A percentile compares a stretch with the other conserved stretches of the same genome.
Conservation (phyloP, 805 yeast species). For the Wickerhamomyces hampshirensis region DNA sequence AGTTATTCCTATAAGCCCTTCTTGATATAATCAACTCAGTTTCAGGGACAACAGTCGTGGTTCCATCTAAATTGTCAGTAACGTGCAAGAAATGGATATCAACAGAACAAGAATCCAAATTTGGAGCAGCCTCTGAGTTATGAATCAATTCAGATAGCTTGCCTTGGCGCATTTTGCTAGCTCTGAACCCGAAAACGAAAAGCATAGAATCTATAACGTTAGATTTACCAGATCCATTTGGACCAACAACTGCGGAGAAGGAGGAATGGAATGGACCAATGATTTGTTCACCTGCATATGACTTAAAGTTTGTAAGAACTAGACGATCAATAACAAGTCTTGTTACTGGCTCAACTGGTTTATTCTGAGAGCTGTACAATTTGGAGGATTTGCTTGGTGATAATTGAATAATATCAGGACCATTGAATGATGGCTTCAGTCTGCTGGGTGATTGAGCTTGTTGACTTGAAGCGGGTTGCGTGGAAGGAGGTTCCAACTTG, state of each 20-base stretch:
- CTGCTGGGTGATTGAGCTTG: slow-evolving; percentile 32
- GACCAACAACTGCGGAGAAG: slow-evolving; percentile 97
- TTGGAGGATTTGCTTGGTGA: slow-evolving; percentile 35
- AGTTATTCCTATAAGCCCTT: slow-evolving; percentile 69
- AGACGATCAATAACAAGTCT: slow-evolving; percentile 74
- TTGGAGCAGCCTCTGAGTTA: slow-evolving; percentile 70
- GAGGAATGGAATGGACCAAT: slow-evolving; percentile 94
- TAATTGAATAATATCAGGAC: slow-evolving; percentile 34
- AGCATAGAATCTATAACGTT: slow-evolving; percentile 95
- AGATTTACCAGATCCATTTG: slow-evolving; percentile 97
- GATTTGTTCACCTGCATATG: slow-evolving; percentile 89
- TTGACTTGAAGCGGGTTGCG: slow-evolving; percentile 3
- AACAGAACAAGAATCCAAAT: slow-evolving; percentile 74
- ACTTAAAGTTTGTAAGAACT: slow-evolving; percentile 81
- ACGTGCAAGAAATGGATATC: slow-evolving; percentile 86
- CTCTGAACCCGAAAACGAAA: slow-evolving; percentile 95
- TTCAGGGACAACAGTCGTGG: slow-evolving; percentile 43
- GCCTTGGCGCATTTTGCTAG: slow-evolving; percentile 94
- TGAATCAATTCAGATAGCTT: slow-evolving; percentile 91
- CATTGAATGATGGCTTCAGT: slow-evolving; percentile 30
- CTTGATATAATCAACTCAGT: slow-evolving; percentile 67
- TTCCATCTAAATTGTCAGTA: slow-evolving; percentile 48
- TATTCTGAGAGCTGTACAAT: slow-evolving; percentile 26
- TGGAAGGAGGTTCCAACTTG: slow-evolving; percentile 18
- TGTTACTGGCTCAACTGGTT: slow-evolving; percentile 31